A percentile compares a stretch with the other conserved stretches of the same genome.
These are phyloP conservation scores for Pezicula rhizophila DNA, from an alignment of 2,329 filamentous ascomycete genomes.

Conservation along the genomic window DNA sequence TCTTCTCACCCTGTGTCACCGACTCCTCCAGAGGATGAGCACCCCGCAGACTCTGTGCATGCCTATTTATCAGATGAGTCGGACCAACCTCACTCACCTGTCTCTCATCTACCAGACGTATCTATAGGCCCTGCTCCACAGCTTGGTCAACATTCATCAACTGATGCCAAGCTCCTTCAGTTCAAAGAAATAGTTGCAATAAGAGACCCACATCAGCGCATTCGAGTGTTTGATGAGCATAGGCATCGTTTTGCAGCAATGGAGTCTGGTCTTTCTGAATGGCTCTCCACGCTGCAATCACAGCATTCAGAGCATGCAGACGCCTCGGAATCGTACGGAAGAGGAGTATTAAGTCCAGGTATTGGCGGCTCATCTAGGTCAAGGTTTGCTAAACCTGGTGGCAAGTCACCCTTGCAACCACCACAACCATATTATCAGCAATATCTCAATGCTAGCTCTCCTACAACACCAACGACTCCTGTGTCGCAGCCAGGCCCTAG, in stretches of 20 bases:
- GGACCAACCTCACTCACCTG: constrained; percentile 6
- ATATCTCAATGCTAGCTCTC: constrained; percentile 44
- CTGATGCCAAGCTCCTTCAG: constrained; percentile 12
- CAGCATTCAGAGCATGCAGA: constrained; percentile 44
- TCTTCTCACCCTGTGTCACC: constrained; percentile 31
- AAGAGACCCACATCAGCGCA: constrained; percentile 59
- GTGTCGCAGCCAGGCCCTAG: constrained; percentile 11
- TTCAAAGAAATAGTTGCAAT: constrained; percentile 77
- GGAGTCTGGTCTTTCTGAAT: constrained; percentile 66
- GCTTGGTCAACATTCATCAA: neutral
- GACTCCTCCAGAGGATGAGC: constrained; percentile 33
- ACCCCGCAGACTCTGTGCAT: constrained; percentile 26
- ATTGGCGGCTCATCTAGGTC: constrained; percentile 12
- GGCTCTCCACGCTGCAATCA: constrained; percentile 42
- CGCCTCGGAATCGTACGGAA: constrained; percentile 18
- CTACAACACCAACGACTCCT: constrained; percentile 18
- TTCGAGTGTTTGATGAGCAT: constrained; percentile 67
- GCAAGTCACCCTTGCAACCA: constrained; percentile 29
- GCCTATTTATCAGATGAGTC: constrained; percentile 11
- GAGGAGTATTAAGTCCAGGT: constrained; percentile 9
- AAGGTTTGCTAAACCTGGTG: constrained; percentile 15
- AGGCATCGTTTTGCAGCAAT: constrained; percentile 63
- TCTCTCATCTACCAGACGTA: neutral
- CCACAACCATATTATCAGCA: constrained; percentile 52
- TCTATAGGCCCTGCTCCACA: neutral